phyloP scores from a whole-genome alignment of 176 grass and related monocot genomes.

The Paspalum notatum region DNA sequence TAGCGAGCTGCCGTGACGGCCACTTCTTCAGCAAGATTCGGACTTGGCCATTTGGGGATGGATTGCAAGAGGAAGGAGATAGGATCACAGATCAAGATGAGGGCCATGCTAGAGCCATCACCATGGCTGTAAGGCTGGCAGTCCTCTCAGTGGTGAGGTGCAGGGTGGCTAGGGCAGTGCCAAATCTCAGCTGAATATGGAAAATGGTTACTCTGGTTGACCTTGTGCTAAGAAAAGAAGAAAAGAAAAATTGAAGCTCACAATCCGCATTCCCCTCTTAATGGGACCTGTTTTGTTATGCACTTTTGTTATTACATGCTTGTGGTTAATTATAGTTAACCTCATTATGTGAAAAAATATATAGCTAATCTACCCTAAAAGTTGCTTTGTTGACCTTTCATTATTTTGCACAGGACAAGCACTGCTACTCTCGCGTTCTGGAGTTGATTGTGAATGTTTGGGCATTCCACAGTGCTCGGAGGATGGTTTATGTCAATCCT shows the following conservation, averaged over 20 bases:
- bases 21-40: no score
- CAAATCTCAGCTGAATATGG: no score
- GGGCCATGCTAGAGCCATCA: no score
- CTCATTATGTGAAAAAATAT: no score
- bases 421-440: conserved; percentile 84
- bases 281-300: neutral
- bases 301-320: neutral
- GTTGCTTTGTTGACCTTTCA: conserved; percentile 17
- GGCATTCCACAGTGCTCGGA: conserved; percentile 86
- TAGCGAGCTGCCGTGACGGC: no score
- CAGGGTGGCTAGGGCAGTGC: no score
- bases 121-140: no score
- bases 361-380: conserved; percentile 18
- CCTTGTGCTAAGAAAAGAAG: neutral
- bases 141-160: no score
- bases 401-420: conserved; percentile 69
- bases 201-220: no score
- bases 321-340: neutral
- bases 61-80: no score
- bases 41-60: no score
- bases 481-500: conserved; percentile 86
- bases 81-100: no score
- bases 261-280: neutral
- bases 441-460: conserved; percentile 94
- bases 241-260: neutral